Conservation (phyloP, 2,329 filamentous ascomycete genomes). For the Diaporthe nobilis region DNA sequence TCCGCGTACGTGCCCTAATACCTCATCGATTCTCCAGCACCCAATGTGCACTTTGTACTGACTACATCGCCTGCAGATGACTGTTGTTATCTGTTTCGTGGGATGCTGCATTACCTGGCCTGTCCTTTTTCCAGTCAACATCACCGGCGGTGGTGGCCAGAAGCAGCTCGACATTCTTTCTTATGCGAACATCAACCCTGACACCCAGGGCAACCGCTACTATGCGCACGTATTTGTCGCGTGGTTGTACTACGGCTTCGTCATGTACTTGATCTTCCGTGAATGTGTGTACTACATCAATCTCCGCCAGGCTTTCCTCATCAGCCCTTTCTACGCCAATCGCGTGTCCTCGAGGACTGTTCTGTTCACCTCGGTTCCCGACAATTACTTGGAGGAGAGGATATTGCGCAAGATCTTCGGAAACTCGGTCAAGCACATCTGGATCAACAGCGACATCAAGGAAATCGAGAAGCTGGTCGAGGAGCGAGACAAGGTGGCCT, state of each 20-base stretch:
- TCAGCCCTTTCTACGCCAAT: slow-evolving; percentile 86
- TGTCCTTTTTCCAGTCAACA: slow-evolving; percentile 87
- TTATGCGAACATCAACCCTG: slow-evolving; percentile 79
- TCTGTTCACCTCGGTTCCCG: slow-evolving; percentile 87
- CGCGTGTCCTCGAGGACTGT: slow-evolving; percentile 93
- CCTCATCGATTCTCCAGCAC: neutral
- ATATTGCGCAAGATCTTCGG: slow-evolving; percentile 87
- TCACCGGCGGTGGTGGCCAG: slow-evolving; percentile 78
- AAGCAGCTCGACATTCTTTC: slow-evolving; percentile 82
- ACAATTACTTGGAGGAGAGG: slow-evolving; percentile 81
- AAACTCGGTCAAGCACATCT: slow-evolving; percentile 83
- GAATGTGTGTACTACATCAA: slow-evolving; percentile 95
- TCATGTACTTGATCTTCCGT: slow-evolving; percentile 89
- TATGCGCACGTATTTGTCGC: slow-evolving; percentile 87
- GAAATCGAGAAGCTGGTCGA: slow-evolving; percentile 86
- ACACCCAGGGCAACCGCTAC: slow-evolving; percentile 69
- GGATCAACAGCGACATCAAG: slow-evolving; percentile 84
- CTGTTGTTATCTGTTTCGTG: slow-evolving; percentile 76
- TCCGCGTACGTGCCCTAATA: slow-evolving; percentile 28
- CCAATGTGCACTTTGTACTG: neutral
- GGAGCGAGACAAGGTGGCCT: slow-evolving; percentile 83
- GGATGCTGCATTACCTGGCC: slow-evolving; percentile 91
- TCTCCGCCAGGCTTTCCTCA: slow-evolving; percentile 90
- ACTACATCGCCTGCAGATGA: slow-evolving; percentile 23
- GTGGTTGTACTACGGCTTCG: slow-evolving; percentile 88